Evolutionary conservation across 257 asterid species (phyloP).

Genomic region (Nemophila menziesii): DNA sequence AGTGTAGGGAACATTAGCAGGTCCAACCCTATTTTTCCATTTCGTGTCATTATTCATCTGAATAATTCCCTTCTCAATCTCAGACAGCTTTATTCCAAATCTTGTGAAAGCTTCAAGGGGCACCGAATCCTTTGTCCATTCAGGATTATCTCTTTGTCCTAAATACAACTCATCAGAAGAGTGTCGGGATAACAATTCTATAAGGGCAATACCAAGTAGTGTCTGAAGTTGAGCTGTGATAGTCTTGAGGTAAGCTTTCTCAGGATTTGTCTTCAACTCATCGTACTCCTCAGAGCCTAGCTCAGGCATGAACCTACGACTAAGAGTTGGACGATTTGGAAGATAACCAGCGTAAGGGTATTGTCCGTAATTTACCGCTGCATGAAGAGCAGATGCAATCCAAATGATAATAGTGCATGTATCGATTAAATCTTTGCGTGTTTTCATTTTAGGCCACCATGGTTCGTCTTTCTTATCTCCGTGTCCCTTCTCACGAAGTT

Average conservation of each 20-base stretch:
- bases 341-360: slow-evolving; percentile 36
- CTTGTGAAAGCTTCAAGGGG: slow-evolving; percentile 21
- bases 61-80: slow-evolving; percentile 19
- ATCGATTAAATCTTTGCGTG: slow-evolving; percentile 19
- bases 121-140: slow-evolving; percentile 29
- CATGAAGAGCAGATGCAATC: slow-evolving; percentile 36
- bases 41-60: slow-evolving; percentile 25
- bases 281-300: slow-evolving; percentile 25
- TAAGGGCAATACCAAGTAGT: slow-evolving; percentile 30
- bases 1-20: slow-evolving; percentile 29
- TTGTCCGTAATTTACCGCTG: slow-evolving; percentile 39
- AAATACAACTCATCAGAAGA: slow-evolving; percentile 33
- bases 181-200: slow-evolving; percentile 36
- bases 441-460: slow-evolving; percentile 43
- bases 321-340: slow-evolving; percentile 40
- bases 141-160: slow-evolving; percentile 32
- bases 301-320: slow-evolving; percentile 36
- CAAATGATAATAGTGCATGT: slow-evolving; percentile 32
- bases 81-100: slow-evolving; percentile 23
- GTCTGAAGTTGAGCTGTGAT: slow-evolving; percentile 39
- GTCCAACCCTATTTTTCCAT: slow-evolving; percentile 31
- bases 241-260: slow-evolving; percentile 22
- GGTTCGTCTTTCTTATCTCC: slow-evolving; percentile 32
- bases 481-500: slow-evolving; percentile 32
- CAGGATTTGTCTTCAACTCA: slow-evolving; percentile 25